These are phyloP conservation scores for Suhomyces choctaworum DNA, from an alignment of 1,139 yeast species.

Conservation along the genomic window DNA sequence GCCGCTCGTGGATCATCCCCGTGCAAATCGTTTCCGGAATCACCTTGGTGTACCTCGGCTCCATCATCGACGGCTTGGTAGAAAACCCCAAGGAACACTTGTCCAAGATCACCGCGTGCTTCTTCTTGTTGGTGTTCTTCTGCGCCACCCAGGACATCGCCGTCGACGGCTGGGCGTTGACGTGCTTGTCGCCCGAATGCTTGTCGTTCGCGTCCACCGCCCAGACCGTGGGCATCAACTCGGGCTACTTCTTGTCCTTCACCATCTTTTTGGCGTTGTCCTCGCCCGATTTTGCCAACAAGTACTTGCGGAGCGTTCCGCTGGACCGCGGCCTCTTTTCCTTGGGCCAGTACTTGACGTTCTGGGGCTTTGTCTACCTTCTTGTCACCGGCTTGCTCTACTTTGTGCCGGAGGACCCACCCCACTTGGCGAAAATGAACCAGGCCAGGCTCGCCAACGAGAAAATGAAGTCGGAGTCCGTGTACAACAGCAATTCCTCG, in stretches of 20 bases:
- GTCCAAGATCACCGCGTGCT: slow-evolving; percentile 55
- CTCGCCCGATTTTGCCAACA: slow-evolving; percentile 90
- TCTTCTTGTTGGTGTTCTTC: slow-evolving; percentile 75
- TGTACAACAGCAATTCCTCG: slow-evolving; percentile 29
- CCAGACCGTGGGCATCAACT: slow-evolving; percentile 90
- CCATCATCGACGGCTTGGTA: slow-evolving; percentile 55
- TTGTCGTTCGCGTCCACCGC: slow-evolving; percentile 96
- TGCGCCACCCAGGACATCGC: slow-evolving; percentile 99
- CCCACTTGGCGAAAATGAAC: slow-evolving; percentile 44
- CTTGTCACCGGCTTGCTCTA: slow-evolving; percentile 63
- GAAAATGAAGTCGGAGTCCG: slow-evolving; percentile 27
- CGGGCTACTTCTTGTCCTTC: slow-evolving; percentile 89
- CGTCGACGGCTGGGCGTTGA: slow-evolving; percentile 98
- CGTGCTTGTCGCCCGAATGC: slow-evolving; percentile 74
- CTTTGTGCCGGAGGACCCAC: slow-evolving; percentile 68
- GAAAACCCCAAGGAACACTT: slow-evolving; percentile 57
- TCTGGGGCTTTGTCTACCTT: slow-evolving; percentile 77
- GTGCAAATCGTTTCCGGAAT: slow-evolving; percentile 77
- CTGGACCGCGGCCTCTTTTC: slow-evolving; percentile 65
- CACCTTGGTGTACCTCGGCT: slow-evolving; percentile 65
- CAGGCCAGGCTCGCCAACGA: slow-evolving; percentile 40
- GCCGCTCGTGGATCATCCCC: slow-evolving; percentile 95
- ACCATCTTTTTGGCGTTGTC: slow-evolving; percentile 89
- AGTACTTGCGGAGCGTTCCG: slow-evolving; percentile 67
- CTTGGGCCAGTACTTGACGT: slow-evolving; percentile 69